Evolutionary conservation across 2,329 filamentous ascomycete genomes (phyloP), one percentile per base, ranked within the genome.

Genomic region (Colletotrichum scovillei): DNA sequence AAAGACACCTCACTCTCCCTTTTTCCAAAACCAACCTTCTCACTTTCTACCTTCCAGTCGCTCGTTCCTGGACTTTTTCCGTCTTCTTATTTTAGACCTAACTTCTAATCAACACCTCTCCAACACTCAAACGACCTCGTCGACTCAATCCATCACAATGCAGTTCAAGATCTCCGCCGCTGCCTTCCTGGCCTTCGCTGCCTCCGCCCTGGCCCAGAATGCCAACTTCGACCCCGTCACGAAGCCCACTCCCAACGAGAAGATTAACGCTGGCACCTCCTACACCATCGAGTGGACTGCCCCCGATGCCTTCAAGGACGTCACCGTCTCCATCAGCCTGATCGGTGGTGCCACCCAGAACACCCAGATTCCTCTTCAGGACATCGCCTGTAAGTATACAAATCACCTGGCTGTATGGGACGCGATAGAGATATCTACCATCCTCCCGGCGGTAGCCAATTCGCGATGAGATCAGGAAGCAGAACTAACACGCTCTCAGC

Each of bases 191-290:
- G 88, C 88, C 79, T 84, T 88, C 75, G 85, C 85, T 78, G 83
- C 84, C 82, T 80, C 86, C 74, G 86, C 81, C 75, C 75, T 89
- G 73, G 89, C 89, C 71, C 88, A 90, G 82, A 88, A 86, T 62
- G 69, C 82, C n/a, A 86, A 86, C 78, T 92, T 91, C 82, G 85
- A 90, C 79, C 81, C 85, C 78, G 83, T 92, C 79, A 84, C 79
- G 77, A 81, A 81, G 73, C 90, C 90, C 73, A 75, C 77, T 38
- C 53, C 83, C 64, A 82, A 82, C 77, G 81, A 88, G 80, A 73
- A 80, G 58, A 75, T 92, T 75, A 67, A 80, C 38, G 87, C 88
- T 55, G 90, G 90, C 77, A 75, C 83, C 77, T 81, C 83, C 65
- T 88, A 86, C 79, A 81, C 81, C 75, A 85, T 92, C 79, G 80